A percentile compares a stretch with the other conserved stretches of the same genome.
Conservation (phyloP, 2,329 filamentous ascomycete genomes). For the Chaetomiaceae sp. region DNA sequence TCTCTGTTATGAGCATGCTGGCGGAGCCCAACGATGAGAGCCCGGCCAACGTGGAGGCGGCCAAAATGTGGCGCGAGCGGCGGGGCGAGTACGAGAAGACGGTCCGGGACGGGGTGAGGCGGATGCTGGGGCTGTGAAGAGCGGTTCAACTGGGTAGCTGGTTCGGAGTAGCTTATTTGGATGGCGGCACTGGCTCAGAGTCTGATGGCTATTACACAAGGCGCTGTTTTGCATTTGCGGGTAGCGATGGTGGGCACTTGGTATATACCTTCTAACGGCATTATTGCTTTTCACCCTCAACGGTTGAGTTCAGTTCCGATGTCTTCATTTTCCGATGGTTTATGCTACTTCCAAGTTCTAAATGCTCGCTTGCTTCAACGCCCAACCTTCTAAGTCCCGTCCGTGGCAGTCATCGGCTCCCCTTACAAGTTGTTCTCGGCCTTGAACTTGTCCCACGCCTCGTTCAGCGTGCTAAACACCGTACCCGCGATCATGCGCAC, state of each 20-base stretch:
- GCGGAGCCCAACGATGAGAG: constrained; percentile 96
- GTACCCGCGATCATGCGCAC: constrained; percentile 58
- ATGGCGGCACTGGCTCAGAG: no score
- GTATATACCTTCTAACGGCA: neutral
- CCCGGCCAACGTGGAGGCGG: constrained; percentile 91
- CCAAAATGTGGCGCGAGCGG: constrained; percentile 89
- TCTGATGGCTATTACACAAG: neutral
- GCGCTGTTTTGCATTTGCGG: constrained; percentile 1
- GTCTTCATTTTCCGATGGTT: neutral
- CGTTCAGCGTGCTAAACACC: constrained; percentile 63
- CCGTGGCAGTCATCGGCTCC: constrained; percentile 1
- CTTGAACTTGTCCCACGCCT: constrained; percentile 70
- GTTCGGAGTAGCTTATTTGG: no score
- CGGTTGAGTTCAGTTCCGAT: neutral
- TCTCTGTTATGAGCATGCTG: constrained; percentile 97
- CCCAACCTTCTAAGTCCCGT: neutral
- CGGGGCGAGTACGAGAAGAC: constrained; percentile 77
- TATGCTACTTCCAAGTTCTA: neutral
- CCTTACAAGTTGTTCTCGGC: constrained; percentile 56
- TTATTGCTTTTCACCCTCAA: neutral
- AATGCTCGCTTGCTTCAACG: neutral
- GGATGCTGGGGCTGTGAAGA: constrained; percentile 61
- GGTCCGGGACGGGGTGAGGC: constrained; percentile 75
- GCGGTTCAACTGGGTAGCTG: no score
- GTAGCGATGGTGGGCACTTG: neutral